These are phyloP conservation scores for Lasiosphaeria miniovina DNA, from an alignment of 495 filamentous ascomycete species.

Conservation along the genomic window DNA sequence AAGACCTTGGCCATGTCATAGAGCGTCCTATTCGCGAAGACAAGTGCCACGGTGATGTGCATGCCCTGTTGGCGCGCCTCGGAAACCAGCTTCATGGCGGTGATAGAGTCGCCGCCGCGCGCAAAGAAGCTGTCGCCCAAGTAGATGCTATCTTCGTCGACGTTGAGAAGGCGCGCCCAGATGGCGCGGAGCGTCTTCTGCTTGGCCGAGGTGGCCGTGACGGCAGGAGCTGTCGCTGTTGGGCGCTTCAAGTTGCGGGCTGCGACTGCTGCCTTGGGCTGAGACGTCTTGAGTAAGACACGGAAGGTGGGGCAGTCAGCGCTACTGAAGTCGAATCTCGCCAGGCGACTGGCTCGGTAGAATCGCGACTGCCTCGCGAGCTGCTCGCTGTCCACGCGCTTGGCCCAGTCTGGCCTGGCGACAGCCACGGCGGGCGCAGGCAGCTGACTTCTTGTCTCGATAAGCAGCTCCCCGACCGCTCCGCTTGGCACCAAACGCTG, in stretches of 20 bases:
- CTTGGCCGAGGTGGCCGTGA: conserved; percentile 31
- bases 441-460: conserved; percentile 17
- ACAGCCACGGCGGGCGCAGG: conserved; percentile 10
- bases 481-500: conserved; percentile 40
- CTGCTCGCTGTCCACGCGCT: neutral
- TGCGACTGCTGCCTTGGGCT: conserved; percentile 7
- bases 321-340: conserved; percentile 23
- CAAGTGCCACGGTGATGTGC: conserved; percentile 52
- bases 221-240: conserved; percentile 7
- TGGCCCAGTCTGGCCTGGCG: neutral
- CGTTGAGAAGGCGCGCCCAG: conserved; percentile 35
- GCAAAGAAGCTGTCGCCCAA: conserved; percentile 59
- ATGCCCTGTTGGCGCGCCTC: conserved; percentile 51
- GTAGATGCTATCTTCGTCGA: conserved; percentile 42
- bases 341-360: conserved; percentile 33
- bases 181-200: conserved; percentile 35
- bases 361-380: conserved; percentile 10
- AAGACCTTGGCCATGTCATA: conserved; percentile 42
- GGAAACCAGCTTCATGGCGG: conserved; percentile 66
- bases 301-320: conserved; percentile 7
- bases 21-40: conserved; percentile 51
- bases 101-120: conserved; percentile 67
- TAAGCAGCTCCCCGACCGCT: conserved; percentile 45
- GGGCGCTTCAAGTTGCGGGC: conserved; percentile 9
- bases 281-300: conserved; percentile 11